These are phyloP conservation scores for Mayamaea pseudoterrestris DNA, from an alignment of 108 stramenopile species.

Conservation along the genomic window DNA sequence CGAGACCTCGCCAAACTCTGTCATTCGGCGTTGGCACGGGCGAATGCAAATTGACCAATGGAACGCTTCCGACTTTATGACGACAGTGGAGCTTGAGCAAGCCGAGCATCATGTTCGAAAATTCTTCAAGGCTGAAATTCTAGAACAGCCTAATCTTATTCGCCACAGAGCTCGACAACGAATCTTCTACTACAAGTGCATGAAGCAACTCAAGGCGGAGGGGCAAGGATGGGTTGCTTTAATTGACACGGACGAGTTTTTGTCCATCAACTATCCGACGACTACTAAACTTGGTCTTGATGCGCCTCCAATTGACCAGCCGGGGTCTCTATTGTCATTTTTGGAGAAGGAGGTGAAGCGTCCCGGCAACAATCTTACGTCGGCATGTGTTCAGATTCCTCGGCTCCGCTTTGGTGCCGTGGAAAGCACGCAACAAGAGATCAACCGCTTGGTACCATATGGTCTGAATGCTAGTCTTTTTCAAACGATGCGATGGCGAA, in stretches of 20 bases:
- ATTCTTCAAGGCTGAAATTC: constrained; percentile 10
- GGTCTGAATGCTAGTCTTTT: constrained; percentile 29
- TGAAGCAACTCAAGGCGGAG: constrained; percentile 17
- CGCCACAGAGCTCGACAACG: constrained; percentile 31
- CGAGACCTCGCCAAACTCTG: constrained; percentile 17
- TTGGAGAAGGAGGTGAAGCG: constrained; percentile 5
- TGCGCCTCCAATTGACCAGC: constrained; percentile 7
- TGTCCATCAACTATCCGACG: constrained; percentile 24
- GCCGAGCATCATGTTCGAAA: constrained; percentile 6
- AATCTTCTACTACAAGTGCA: constrained; percentile 34
- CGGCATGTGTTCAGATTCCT: constrained; percentile 35
- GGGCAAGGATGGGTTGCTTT: constrained; percentile 32
- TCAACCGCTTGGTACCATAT: background rate
- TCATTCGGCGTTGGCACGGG: constrained; percentile 24
- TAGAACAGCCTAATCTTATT: constrained; percentile 6
- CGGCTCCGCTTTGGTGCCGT: constrained; percentile 19
- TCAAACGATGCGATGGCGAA: constrained; percentile 33
- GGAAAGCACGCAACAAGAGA: background rate
- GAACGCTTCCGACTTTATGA: constrained; percentile 16
- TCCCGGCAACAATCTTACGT: constrained; percentile 7
- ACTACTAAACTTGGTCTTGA: background rate
- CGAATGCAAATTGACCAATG: constrained; percentile 23
- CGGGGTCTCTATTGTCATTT: constrained; percentile 19
- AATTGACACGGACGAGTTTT: constrained; percentile 49
- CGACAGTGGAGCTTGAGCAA: constrained; percentile 10